Evolutionary conservation across 202 grass and related monocot species (phyloP).

Genomic region (Dendrocalamus latiflorus): DNA sequence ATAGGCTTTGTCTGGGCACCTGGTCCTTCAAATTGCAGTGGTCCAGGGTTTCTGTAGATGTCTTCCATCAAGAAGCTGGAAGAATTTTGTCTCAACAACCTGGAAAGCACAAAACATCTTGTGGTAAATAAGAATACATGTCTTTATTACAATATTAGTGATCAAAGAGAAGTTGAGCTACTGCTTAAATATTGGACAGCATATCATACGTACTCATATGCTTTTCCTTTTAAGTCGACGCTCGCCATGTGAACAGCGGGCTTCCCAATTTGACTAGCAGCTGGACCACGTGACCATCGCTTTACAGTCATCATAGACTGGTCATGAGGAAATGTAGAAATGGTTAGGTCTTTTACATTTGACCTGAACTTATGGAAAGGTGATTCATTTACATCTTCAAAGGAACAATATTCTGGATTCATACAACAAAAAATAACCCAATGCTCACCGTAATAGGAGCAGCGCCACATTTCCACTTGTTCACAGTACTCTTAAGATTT

Average conservation of each 20-base stretch:
- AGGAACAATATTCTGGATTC: neutral
- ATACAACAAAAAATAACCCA: neutral
- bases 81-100: constrained; percentile 55
- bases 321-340: constrained; percentile 7
- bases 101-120: constrained; percentile 2
- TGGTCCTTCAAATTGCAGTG: constrained; percentile 62
- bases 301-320: constrained; percentile 87
- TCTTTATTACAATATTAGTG: neutral
- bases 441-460: constrained; percentile 76
- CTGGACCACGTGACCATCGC: constrained; percentile 56
- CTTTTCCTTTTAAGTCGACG: constrained; percentile 68
- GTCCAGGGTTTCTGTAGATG: constrained; percentile 78
- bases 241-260: constrained; percentile 67
- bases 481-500: constrained; percentile 72
- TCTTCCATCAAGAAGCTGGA: constrained; percentile 65
- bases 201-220: constrained; percentile 59
- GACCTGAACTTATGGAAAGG: neutral
- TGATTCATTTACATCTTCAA: neutral
- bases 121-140: neutral
- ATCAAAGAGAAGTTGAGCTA: neutral
- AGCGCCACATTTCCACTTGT: constrained; percentile 89
- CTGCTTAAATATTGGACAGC: neutral
- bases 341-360: neutral
- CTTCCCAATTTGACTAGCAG: constrained; percentile 57
- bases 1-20: constrained; percentile 51